Percentiles rank a stretch among this genome's conserved stretches.
phyloP scores from a whole-genome alignment of 257 asterid genomes.

The Solanum chiquidenum region DNA sequence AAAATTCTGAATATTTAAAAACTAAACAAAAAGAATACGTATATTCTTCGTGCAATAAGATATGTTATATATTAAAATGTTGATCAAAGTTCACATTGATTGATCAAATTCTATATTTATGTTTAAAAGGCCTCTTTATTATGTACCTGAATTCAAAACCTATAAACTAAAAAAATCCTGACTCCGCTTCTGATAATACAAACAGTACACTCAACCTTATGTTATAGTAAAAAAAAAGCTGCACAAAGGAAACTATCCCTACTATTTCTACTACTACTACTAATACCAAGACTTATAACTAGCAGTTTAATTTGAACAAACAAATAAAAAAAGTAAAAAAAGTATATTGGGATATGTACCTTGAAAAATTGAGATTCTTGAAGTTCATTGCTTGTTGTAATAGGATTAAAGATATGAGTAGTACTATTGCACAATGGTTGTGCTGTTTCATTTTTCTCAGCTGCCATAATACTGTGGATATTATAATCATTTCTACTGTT shows the following conservation, averaged over 20 bases:
- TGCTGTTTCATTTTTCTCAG: constrained; percentile 14
- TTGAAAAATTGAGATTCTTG: constrained; percentile 40
- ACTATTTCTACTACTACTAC: background rate
- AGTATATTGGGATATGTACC: constrained; percentile 35
- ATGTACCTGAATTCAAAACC: too few species aligned
- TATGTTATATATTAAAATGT: background rate
- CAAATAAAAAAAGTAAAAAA: background rate
- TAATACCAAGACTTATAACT: background rate
- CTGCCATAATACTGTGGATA: constrained; percentile 20
- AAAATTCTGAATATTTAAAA: background rate
- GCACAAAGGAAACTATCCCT: background rate
- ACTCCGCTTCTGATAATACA: background rate
- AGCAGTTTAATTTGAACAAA: background rate
- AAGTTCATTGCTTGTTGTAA: constrained; percentile 13
- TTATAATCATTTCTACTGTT: constrained; percentile 40
- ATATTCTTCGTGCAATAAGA: background rate
- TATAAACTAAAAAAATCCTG: background rate
- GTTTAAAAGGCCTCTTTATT: too few species aligned
- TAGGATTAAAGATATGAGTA: constrained; percentile 17
- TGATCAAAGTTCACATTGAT: background rate
- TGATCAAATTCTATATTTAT: too few species aligned
- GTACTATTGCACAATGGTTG: background rate
- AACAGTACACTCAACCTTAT: constrained; percentile 13
- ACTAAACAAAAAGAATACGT: background rate
- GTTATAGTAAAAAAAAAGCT: constrained; percentile 5